Conservation (phyloP, 352 stramenopile species). For the Globisporangium irregulare region DNA sequence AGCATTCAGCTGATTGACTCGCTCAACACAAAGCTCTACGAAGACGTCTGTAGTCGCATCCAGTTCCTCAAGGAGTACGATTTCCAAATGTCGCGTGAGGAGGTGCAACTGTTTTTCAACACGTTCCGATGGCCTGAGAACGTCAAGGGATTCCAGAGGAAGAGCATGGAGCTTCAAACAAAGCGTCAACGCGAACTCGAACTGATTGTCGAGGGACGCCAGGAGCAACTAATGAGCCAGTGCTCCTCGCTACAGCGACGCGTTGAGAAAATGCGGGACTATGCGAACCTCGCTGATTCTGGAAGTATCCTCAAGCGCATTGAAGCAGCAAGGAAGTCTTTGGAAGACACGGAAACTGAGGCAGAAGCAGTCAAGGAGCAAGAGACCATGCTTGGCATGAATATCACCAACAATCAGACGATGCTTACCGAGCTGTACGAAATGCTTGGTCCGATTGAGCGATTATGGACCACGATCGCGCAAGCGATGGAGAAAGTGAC, state of each 20-base stretch:
- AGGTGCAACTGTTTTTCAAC: slow-evolving; percentile 90
- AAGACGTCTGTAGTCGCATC: slow-evolving; percentile 73
- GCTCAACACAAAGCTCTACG: slow-evolving; percentile 73
- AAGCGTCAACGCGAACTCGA: slow-evolving; percentile 89
- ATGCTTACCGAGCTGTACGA: slow-evolving; percentile 72
- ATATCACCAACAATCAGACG: slow-evolving; percentile 77
- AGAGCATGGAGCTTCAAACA: slow-evolving; percentile 89
- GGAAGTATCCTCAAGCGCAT: slow-evolving; percentile 82
- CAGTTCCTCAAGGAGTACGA: slow-evolving; percentile 89
- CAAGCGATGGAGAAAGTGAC: slow-evolving; percentile 79
- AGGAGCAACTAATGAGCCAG: slow-evolving; percentile 83
- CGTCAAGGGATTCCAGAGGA: slow-evolving; percentile 89
- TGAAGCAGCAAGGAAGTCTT: slow-evolving; percentile 64
- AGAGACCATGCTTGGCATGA: slow-evolving; percentile 85
- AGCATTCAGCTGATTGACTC: slow-evolving; percentile 71
- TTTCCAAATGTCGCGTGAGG: slow-evolving; percentile 83
- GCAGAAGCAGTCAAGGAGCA: slow-evolving; percentile 86
- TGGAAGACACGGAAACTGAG: slow-evolving; percentile 82
- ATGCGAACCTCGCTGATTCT: slow-evolving; percentile 77
- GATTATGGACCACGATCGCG: slow-evolving; percentile 81
- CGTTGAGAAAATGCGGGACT: slow-evolving; percentile 91
- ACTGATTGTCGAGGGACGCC: slow-evolving; percentile 84
- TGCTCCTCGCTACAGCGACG: slow-evolving; percentile 78
- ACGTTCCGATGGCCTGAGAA: slow-evolving; percentile 91
- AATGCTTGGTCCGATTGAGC: slow-evolving; percentile 84